Evolutionary conservation across 352 stramenopile species (phyloP).

Genomic region (Globisporangium emineosum): DNA sequence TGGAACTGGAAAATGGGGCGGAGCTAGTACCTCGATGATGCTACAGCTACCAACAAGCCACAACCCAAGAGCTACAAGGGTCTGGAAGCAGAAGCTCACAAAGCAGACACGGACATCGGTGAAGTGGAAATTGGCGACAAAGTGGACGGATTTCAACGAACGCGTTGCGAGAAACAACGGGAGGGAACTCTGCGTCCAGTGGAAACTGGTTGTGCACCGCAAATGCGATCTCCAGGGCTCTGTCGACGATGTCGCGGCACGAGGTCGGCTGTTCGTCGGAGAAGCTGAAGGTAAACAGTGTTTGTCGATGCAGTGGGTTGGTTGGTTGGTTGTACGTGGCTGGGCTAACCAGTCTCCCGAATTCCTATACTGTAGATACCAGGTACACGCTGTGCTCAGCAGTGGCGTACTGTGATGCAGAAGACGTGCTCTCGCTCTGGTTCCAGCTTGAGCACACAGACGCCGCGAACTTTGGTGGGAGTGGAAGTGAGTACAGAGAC

Average conservation of each 20-base stretch:
- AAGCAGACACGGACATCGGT: constrained; percentile 19
- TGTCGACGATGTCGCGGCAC: constrained; percentile 16
- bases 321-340: neutral
- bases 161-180: neutral
- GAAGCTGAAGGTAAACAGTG: neutral
- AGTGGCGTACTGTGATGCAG: constrained; percentile 21
- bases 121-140: constrained; percentile 20
- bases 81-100: constrained; percentile 23
- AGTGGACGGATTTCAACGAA: neutral
- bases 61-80: neutral
- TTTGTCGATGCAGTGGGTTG: neutral
- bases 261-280: neutral
- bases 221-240: constrained; percentile 18
- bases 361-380: neutral
- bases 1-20: constrained; percentile 10
- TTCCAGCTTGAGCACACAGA: neutral
- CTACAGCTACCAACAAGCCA: constrained; percentile 1
- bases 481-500: neutral
- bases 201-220: constrained; percentile 22
- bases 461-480: neutral
- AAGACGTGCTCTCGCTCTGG: constrained; percentile 19
- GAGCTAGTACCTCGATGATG: constrained; percentile 13
- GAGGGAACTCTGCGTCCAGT: neutral
- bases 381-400: constrained; percentile 18
- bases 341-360: neutral